Evolutionary conservation across 1,284 basidiomycete genomes (phyloP).

Genomic region (Tremellales sp.): DNA sequence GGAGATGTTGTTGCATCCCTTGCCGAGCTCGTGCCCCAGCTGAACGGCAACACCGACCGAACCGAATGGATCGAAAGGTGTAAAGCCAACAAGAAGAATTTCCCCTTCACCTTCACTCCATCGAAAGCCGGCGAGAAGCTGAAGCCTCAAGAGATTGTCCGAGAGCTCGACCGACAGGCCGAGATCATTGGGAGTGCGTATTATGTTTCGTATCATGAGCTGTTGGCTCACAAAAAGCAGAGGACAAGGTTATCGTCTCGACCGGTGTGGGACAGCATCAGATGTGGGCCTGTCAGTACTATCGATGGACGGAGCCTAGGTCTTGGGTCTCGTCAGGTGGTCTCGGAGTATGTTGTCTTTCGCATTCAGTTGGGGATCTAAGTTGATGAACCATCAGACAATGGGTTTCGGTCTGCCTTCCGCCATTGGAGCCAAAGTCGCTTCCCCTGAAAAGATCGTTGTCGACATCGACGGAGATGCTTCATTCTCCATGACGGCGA

Average conservation of each 20-base stretch:
- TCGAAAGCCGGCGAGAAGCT: constrained; percentile 63
- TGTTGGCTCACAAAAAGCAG: constrained; percentile 41
- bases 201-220: neutral
- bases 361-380: neutral
- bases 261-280: constrained; percentile 99
- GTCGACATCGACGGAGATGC: constrained; percentile 97
- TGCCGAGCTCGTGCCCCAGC: constrained; percentile 73
- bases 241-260: constrained; percentile 82
- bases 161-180: constrained; percentile 78
- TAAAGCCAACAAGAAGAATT: constrained; percentile 76
- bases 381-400: constrained; percentile 55
- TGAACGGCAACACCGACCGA: constrained; percentile 59
- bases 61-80: constrained; percentile 79
- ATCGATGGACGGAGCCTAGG: constrained; percentile 81
- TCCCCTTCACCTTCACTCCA: constrained; percentile 84
- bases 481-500: constrained; percentile 98
- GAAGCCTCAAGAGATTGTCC: constrained; percentile 96
- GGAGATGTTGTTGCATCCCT: constrained; percentile 89
- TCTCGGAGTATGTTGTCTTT: constrained; percentile 61
- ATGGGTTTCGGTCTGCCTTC: constrained; percentile 98
- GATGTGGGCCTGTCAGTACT: constrained; percentile 98
- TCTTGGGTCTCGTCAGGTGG: constrained; percentile 96
- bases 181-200: constrained; percentile 54
- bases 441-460: constrained; percentile 86
- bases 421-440: constrained; percentile 94